These are phyloP conservation scores for Ustilago cynodontis DNA, from an alignment of 1,284 basidiomycete species.

Conservation along the genomic window DNA sequence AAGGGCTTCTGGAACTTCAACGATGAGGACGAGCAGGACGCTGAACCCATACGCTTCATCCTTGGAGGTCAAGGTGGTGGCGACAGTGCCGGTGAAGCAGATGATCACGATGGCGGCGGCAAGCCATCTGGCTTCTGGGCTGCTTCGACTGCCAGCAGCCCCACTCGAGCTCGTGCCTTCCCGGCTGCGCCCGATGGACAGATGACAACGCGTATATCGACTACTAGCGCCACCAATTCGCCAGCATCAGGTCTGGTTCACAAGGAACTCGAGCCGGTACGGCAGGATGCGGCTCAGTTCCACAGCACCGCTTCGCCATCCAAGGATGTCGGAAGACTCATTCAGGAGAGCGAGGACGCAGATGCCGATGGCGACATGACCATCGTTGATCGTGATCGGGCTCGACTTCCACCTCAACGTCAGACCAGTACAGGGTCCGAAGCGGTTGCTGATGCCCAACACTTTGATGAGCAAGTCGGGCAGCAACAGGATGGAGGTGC, in stretches of 20 bases:
- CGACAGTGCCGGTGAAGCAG: conserved; percentile 23
- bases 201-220: conserved; percentile 3
- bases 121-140: conserved; percentile 28
- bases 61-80: conserved; percentile 38
- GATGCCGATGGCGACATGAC: conserved; percentile 45
- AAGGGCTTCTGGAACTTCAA: conserved; percentile 99
- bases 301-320: conserved; percentile 14
- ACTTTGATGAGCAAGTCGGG: not conserved
- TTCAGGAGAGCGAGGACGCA: conserved; percentile 10
- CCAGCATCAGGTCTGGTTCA: conserved; percentile 48
- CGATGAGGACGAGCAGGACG: conserved; percentile 79
- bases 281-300: conserved; percentile 5
- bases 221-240: conserved; percentile 55
- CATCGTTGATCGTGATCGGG: conserved; percentile 38
- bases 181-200: conserved; percentile 22
- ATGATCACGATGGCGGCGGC: conserved; percentile 13
- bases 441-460: not conserved
- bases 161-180: conserved; percentile 32
- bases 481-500: not conserved
- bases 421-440: conserved; percentile 18
- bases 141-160: conserved; percentile 36
- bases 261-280: conserved; percentile 16
- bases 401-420: conserved; percentile 13
- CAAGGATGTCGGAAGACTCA: not conserved
- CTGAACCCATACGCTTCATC: conserved; percentile 68